Percentiles rank a stretch among this genome's conserved stretches.
These are phyloP conservation scores for Coffea humblotiana DNA, from an alignment of 305 asterid species.

Conservation along the genomic window DNA sequence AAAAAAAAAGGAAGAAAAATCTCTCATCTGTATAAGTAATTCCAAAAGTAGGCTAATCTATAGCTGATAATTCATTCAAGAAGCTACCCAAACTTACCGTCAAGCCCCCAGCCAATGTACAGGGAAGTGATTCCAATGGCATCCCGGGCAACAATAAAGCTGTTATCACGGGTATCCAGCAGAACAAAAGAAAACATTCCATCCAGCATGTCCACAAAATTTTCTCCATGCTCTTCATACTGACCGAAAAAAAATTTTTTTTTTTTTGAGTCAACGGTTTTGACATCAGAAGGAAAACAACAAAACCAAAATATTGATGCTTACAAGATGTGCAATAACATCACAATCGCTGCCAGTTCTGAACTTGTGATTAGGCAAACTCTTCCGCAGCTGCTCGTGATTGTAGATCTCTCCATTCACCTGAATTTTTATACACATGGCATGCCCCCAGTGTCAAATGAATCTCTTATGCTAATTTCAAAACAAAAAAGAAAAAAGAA, in stretches of 20 bases:
- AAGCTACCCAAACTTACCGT: conserved; percentile 38
- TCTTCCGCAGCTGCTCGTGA: conserved; percentile 72
- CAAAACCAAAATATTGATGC: conserved; percentile 17
- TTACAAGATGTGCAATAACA: conserved; percentile 97
- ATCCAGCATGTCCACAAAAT: conserved; percentile 86
- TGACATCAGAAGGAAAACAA: not conserved
- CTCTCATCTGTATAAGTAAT: not conserved
- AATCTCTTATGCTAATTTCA: not conserved
- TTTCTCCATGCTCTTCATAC: conserved; percentile 94
- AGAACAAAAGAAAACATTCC: conserved; percentile 96
- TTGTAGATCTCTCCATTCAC: conserved; percentile 98
- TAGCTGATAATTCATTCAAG: not conserved
- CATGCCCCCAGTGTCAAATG: not conserved
- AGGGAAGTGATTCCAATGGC: conserved; percentile 93
- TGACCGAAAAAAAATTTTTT: conserved; percentile 23
- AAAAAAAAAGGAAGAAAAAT: too few species aligned
- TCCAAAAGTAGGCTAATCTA: not conserved
- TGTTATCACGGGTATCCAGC: conserved; percentile 82
- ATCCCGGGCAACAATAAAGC: conserved; percentile 91
- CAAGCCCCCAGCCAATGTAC: conserved; percentile 98
- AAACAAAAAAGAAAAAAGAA: not conserved
- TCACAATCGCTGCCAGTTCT: conserved; percentile 96
- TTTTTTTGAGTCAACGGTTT: too few species aligned
- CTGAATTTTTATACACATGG: conserved; percentile 36
- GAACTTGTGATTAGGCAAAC: conserved; percentile 75